These are phyloP conservation scores for Stereum hirsutum DNA, from an alignment of 1,284 basidiomycete species.

Conservation along the genomic window DNA sequence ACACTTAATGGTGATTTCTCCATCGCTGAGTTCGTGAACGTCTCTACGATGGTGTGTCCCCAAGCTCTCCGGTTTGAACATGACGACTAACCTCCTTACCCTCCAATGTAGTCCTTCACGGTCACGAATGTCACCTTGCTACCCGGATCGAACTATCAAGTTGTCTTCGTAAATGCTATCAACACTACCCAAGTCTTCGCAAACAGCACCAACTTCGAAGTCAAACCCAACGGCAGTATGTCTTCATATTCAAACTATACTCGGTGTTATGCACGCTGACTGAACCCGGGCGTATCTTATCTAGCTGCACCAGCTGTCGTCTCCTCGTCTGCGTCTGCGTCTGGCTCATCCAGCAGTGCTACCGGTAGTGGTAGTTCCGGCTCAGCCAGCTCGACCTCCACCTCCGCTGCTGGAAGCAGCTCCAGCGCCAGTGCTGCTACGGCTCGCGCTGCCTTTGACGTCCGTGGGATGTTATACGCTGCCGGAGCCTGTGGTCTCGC, in stretches of 20 bases:
- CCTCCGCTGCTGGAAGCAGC: background rate
- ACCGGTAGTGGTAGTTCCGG: background rate
- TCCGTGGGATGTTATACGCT: background rate
- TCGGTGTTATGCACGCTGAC: background rate
- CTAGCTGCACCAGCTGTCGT: background rate
- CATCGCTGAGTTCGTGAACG: conserved; percentile 23
- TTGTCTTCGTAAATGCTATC: conserved; percentile 33
- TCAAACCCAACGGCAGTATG: conserved; percentile 27
- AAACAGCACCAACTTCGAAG: conserved; percentile 29
- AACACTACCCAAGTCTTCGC: conserved; percentile 33
- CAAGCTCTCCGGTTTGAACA: background rate
- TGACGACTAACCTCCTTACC: background rate
- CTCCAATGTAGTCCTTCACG: conserved; percentile 14
- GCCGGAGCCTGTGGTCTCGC: conserved; percentile 1
- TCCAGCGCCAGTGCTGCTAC: conserved; percentile 3
- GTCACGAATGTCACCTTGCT: conserved; percentile 29
- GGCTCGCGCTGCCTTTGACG: background rate
- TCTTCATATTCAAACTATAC: background rate
- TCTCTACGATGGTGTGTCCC: conserved; percentile 18
- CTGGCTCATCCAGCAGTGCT: background rate
- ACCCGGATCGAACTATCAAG: conserved; percentile 26
- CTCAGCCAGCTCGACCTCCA: background rate
- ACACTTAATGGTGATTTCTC: conserved; percentile 28
- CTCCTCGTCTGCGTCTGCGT: background rate
- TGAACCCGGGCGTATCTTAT: background rate